Base-by-base conservation (phyloP, 257 asterid species). In the Rubia yunnanensis region DNA sequence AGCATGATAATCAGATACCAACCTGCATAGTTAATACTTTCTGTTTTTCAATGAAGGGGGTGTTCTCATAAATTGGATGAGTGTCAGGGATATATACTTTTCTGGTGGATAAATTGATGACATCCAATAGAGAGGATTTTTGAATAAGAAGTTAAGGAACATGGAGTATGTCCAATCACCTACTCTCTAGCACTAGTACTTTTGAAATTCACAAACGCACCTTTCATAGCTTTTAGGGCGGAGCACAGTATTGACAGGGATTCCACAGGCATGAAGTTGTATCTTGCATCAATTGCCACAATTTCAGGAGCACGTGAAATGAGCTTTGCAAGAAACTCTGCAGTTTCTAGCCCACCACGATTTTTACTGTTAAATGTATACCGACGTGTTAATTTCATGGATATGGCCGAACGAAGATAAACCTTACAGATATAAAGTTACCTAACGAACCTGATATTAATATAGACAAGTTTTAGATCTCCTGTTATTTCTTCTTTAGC, bases 271-370 rank as follows among this genome's bases (percentile, higher is more conserved):
- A 92, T 87, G 69, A 75, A 73, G 84, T 86, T 92, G 73, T 76
- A 85, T 78, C 80, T 77, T 52, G 97, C 89, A 69, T 86, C 79
- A 64, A 92, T 71, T 60, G 94, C 79, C 68, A 76, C 68, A 34
- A 87, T 78, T 67, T 78, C 73, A 26, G 78, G 82, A 10, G 89
- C 83, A 36, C 74, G 71, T 60, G 76, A 68, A 76, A 92, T 70
- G 70, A 92, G 85, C 78, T 74, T 80, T 1, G 91, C 73, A 68
- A 89, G 55, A 70, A 92, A 92, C 14, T 67, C 73, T 73, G 96
- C 96, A 77, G 92, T 81, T 84, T 82, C 95, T 73, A 70, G 69
- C 70, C 91, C 96, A 65, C 96, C 96, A 69, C 77, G 81, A 76
- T 92, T 92, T 67, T 87, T 69, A 81, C 98, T 92, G 88, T 67